A percentile compares a stretch with the other conserved stretches of the same genome.
These are phyloP conservation scores for Ceratocystis colombiana DNA, from an alignment of 2,329 filamentous ascomycete genomes.

Conservation along the genomic window DNA sequence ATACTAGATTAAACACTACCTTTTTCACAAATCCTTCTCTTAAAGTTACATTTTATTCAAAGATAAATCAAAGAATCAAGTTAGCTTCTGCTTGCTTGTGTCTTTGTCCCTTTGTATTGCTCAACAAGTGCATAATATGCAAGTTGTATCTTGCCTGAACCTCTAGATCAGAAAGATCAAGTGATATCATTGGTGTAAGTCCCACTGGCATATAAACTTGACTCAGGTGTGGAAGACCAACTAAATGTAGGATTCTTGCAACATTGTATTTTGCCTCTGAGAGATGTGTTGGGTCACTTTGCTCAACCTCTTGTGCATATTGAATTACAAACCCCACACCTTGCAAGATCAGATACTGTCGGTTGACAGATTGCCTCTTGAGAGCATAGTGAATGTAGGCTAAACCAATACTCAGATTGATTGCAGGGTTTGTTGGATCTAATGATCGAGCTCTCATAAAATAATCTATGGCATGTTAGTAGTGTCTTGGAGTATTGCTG, in stretches of 20 bases:
- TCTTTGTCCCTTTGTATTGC: not conserved
- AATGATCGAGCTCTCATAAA: conserved; percentile 69
- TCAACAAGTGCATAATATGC: not conserved
- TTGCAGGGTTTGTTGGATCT: conserved; percentile 63
- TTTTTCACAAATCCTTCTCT: too few relatives aligned
- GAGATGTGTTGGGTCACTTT: conserved; percentile 25
- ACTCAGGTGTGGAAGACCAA: conserved; percentile 27
- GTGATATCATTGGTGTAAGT: not conserved
- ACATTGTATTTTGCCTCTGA: conserved; percentile 79
- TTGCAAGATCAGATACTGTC: conserved; percentile 78
- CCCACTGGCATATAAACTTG: conserved; percentile 21
- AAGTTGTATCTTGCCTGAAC: conserved; percentile 20
- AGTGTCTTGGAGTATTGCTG: conserved; percentile 1
- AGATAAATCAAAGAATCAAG: too few relatives aligned
- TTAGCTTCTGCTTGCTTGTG: not conserved
- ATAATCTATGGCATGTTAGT: conserved; percentile 47
- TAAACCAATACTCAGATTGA: conserved; percentile 71
- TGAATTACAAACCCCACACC: conserved; percentile 69
- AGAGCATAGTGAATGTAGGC: conserved; percentile 81
- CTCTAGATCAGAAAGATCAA: conserved; percentile 18
- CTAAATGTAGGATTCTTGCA: conserved; percentile 58
- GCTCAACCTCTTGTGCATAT: conserved; percentile 43
- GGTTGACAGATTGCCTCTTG: conserved; percentile 80
- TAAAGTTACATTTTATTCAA: too few relatives aligned
- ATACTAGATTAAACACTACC: too few relatives aligned